Base-by-base conservation (phyloP, 441 rosid species). In the Capsella rubella region DNA sequence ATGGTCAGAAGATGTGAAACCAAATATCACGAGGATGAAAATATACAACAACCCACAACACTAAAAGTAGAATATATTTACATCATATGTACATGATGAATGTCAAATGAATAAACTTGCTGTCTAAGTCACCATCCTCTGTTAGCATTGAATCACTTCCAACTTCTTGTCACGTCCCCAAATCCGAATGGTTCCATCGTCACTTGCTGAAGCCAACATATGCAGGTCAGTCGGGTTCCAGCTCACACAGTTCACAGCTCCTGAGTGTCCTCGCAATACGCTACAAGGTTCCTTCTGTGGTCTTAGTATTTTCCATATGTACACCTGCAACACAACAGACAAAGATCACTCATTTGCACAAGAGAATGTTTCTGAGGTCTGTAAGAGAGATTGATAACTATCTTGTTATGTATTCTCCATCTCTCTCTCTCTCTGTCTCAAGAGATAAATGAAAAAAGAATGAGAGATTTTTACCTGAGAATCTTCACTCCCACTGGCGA, bases 401-500 rank as follows among this genome's bases (percentile, higher is more conserved):
- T 28, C 25, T 21, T 15, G 35, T 46, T 69, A 6, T 37, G 18
- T 16, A 16, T 16, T 16, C 18, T 16, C 18, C 18, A 16, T 18
- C 55, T 1, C 55, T 14, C 21, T 25, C n/a, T 50, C 29, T 50
- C 29, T 21, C 25, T 21, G 29, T 18, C 40, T 37, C 3, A 49
- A 21, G 28, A 0, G 45, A 0, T 1, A 16, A 40, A 11, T 21
- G 25, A 21, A 21, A 21, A 21, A 21, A 21, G 15, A 47, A 40
- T 21, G 28, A 29, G 45, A 3, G 14, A 25, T 12, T 15, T n/a
- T 51, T 74, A 89, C 95, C 89, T 82, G 92, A 12, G 92, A 89
- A 62, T 89, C 92, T 67, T 89, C 95, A 55, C 90, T 89, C 37
- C 90, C 92, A 31, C 95, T 87, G 18, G 92, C 95, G 58, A 89